Evolutionary conservation across 371 early-diverging fungal genomes (phyloP), one percentile per base, ranked within the genome.

Genomic region (Polyrhizophydium stewartii): DNA sequence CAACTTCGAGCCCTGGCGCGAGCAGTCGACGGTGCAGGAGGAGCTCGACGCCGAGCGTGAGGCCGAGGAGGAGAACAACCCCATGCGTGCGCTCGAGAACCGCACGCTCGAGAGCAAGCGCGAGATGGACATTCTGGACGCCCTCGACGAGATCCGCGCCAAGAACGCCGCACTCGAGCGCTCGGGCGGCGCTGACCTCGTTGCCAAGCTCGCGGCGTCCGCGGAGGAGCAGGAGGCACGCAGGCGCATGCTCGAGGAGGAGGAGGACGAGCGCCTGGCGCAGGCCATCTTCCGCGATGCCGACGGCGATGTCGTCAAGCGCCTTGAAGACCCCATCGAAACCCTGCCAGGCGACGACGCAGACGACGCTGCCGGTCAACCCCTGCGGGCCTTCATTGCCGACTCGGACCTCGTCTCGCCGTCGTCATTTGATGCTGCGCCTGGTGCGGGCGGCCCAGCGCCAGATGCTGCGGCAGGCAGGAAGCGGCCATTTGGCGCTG

Each of bases 1-100:
- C 27, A 97, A 97, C 71, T 97, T 97, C 83, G 97, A 97, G 65
- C 93, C 94, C 0, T 93, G 94, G 93, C 71, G 93, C n/a, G 92
- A 89, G 19, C 89, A 91, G 37, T 62, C 68, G 30, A 70, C 63
- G 10, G 60, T 68, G 12, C 84, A 79, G 9, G 88, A 85, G 27
- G 84, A 83, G 51, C 49, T 65, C 19, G 65, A 73, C 59, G 66
- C 74, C 31, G 74, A 79, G 55, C 74, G 79, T 59, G 85, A 83
- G 50, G 80, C 85, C 37, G 92, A 90, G 49, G 97, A 92, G 61
- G 90, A 85, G 53, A 82, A 90, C 45, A 90, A 97, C 64, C 95
- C 97, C 9, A 92, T 98, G 86, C 87, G 87, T 73, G 92, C 93
- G 0, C 80, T 98, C 2, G 98, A 98, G 67, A 93, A 91, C 66